Conservation (phyloP, 2,329 filamentous ascomycete species). For the Fusarium oligoseptatum region DNA sequence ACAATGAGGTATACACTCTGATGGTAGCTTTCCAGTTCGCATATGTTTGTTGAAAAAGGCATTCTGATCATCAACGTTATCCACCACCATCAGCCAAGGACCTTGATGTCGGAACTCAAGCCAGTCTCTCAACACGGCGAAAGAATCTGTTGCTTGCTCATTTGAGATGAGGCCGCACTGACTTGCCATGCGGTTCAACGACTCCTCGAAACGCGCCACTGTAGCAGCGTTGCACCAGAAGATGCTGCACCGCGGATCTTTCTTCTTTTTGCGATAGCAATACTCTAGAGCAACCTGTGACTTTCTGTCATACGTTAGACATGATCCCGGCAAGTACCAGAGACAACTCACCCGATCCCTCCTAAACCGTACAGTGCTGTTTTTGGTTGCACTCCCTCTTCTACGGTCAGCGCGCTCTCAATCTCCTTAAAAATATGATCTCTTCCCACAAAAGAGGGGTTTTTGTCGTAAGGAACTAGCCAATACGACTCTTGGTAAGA, state of each 20-base stretch:
- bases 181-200: not conserved
- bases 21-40: not conserved
- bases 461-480: not conserved
- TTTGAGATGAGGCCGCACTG: not conserved
- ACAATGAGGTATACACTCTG: not conserved
- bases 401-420: not conserved
- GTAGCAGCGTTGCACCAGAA: slow-evolving; percentile 5
- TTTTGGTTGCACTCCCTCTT: not conserved
- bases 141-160: not conserved
- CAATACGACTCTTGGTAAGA: not conserved
- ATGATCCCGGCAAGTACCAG: not conserved
- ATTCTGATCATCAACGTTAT: not conserved
- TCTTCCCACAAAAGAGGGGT: not conserved
- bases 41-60: not conserved
- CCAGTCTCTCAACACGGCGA: not conserved
- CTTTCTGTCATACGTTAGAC: not conserved
- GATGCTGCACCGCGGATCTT: not conserved
- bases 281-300: not conserved
- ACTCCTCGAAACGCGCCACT: not conserved
- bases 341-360: not conserved
- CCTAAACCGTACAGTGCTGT: not conserved
- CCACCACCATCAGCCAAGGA: not conserved
- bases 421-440: not conserved
- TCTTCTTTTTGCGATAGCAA: not conserved
- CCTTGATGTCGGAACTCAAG: not conserved